Conservation (phyloP, 2,329 filamentous ascomycete genomes). For the Talaromyces sp. region DNA sequence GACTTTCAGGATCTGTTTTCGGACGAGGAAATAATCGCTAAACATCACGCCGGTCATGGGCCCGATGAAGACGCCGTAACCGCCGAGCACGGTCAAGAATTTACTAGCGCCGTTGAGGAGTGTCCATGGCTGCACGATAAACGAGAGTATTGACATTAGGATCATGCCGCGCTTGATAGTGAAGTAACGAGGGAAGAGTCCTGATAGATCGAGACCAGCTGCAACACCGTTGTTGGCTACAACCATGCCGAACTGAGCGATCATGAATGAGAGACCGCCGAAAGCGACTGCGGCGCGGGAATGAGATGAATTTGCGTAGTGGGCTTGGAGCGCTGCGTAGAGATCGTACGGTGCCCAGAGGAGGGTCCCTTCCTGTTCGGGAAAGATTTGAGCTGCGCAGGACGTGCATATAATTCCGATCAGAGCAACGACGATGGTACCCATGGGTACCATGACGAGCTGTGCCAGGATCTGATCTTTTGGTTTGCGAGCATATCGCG, state of each 20-base stretch:
- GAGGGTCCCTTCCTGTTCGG: not conserved
- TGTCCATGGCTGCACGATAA: constrained; percentile 14
- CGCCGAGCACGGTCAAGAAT: constrained; percentile 12
- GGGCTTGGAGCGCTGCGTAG: not conserved
- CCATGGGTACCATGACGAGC: not conserved
- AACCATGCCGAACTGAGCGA: constrained; percentile 9
- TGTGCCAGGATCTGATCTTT: constrained; percentile 2
- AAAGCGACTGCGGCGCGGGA: constrained; percentile 8
- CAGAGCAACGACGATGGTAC: not conserved
- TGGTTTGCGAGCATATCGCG: constrained; percentile 8
- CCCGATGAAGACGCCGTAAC: constrained; percentile 8
- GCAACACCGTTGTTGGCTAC: constrained; percentile 10
- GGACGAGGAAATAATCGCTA: constrained; percentile 9
- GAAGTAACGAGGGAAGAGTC: constrained; percentile 12
- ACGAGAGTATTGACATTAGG: constrained; percentile 5
- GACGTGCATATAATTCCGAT: constrained; percentile 11
- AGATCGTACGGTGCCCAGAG: constrained; percentile 7
- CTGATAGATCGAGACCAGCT: constrained; percentile 9
- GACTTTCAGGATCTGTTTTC: constrained; percentile 6
- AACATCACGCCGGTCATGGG: constrained; percentile 8
- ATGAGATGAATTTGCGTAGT: constrained; percentile 7
- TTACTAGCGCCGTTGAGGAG: not conserved
- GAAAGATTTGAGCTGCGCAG: constrained; percentile 4
- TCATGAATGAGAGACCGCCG: not conserved
- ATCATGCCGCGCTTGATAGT: constrained; percentile 14